phyloP scores from a whole-genome alignment of 2,329 filamentous ascomycete genomes.

The Xylaria sp. region DNA sequence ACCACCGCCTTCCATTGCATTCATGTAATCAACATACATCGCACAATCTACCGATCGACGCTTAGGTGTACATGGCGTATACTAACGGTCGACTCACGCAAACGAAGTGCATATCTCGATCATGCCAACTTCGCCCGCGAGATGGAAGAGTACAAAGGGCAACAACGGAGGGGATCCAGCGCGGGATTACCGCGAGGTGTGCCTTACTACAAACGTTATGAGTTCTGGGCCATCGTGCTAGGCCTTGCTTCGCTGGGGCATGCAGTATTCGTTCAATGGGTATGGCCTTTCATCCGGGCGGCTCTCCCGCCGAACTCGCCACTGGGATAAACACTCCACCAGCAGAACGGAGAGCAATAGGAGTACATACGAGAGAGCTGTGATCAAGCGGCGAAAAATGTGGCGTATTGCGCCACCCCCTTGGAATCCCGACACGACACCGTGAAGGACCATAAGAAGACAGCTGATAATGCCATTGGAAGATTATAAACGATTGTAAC shows the following conservation, averaged over 20 bases:
- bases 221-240: slow-evolving; percentile 21
- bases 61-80: not conserved
- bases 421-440: not conserved
- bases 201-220: slow-evolving; percentile 5
- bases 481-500: not conserved
- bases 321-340: not conserved
- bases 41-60: not conserved
- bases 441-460: not conserved
- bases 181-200: not conserved
- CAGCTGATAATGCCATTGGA: not conserved
- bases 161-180: not conserved
- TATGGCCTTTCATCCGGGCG: slow-evolving; percentile 9
- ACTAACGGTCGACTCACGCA: not conserved
- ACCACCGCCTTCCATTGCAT: not conserved
- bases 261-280: slow-evolving; percentile 15
- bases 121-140: slow-evolving; percentile 20
- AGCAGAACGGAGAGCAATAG: not conserved
- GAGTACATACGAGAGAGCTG: not conserved
- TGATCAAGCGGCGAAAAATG: not conserved
- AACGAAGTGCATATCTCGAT: slow-evolving; percentile 19
- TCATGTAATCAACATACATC: not conserved
- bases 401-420: not conserved
- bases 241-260: slow-evolving; percentile 1
- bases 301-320: too few relatives aligned
- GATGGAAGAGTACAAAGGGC: slow-evolving; percentile 4